A percentile compares a stretch with the other conserved stretches of the same genome.
These are phyloP conservation scores for Pichia ethanolica DNA, from an alignment of 805 yeast genomes.

Conservation along the genomic window DNA sequence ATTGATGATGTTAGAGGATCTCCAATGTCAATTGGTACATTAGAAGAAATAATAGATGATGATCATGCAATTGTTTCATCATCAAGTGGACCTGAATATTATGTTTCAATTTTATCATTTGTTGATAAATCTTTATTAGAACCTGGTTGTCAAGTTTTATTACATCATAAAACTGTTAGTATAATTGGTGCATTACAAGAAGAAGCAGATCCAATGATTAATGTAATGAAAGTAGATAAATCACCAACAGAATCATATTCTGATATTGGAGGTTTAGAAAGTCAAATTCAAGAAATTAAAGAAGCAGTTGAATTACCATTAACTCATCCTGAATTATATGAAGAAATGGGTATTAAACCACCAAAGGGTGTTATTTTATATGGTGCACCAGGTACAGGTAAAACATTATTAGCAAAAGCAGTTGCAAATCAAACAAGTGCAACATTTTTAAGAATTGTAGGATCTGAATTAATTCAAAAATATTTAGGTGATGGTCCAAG, in stretches of 20 bases:
- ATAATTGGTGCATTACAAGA: constrained; percentile 98
- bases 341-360: constrained; percentile 98
- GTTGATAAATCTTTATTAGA: constrained; percentile 94
- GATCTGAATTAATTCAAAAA: constrained; percentile 93
- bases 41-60: constrained; percentile 96
- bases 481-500: constrained; percentile 98
- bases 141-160: constrained; percentile 92
- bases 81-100: constrained; percentile 94
- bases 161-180: constrained; percentile 93
- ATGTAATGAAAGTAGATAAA: constrained; percentile 95
- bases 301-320: constrained; percentile 94
- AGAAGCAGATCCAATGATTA: constrained; percentile 96
- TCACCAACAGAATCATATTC: constrained; percentile 96
- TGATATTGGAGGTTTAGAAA: constrained; percentile 93
- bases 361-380: constrained; percentile 96
- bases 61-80: constrained; percentile 98
- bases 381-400: constrained; percentile 98
- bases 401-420: constrained; percentile 91
- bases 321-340: constrained; percentile 94
- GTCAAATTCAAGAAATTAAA: constrained; percentile 95
- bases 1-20: constrained; percentile 93
- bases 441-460: constrained; percentile 91
- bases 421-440: constrained; percentile 98
- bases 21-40: constrained; percentile 92
- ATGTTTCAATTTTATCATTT: constrained; percentile 90